Base-by-base conservation (phyloP, 495 filamentous ascomycete genomes). In the Daldinia concentrica region DNA sequence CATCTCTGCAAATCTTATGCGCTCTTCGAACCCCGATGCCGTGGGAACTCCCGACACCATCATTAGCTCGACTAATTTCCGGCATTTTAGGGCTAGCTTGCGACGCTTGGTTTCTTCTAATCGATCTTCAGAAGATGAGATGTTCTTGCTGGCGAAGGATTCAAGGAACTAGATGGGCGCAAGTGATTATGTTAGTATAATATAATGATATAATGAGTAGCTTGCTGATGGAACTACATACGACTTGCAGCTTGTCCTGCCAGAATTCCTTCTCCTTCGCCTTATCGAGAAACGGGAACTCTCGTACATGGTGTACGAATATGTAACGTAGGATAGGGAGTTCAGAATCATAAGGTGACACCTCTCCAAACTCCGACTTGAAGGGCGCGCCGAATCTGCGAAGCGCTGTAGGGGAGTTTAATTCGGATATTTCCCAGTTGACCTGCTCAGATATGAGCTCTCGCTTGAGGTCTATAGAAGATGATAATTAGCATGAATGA, bases 251-350 rank as follows among this genome's bases (percentile, higher is more conserved):
- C 79, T 97, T 97, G 74, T 98, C 93, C 82, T 99, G 95, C 95
- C 95, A 99, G 74, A 99, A 99, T 79, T 99, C 95, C 86, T 97
- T 97, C 86, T 99, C 95, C 69, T 88, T 91, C 26, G 95, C 95
- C 84, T 94, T 91, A 78, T 98, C 93, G 58, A 99, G 86, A 77
- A 99, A 99, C 0, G 95, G 95, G 71, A 99, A 99, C 71, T 98
- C 97, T 62, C 95, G 92, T 66, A 99, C 89, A 88, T 98, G 94
- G 76, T 98, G 92, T 48, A 98, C 96, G 80, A 99, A 99, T 75
- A 98, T 97, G 79, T 97, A 98, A 66, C 95, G 88, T 63, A 99
- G 84, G 58, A 98, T 92, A 22, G 95, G 95, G 12, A 99, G 85
- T 69, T 99, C 95, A 9, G 93, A 97, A 77, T 99, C 96, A 17